Evolutionary conservation across 192 early-diverging fungal species (phyloP).

Genomic region (Podochytrium sp.): DNA sequence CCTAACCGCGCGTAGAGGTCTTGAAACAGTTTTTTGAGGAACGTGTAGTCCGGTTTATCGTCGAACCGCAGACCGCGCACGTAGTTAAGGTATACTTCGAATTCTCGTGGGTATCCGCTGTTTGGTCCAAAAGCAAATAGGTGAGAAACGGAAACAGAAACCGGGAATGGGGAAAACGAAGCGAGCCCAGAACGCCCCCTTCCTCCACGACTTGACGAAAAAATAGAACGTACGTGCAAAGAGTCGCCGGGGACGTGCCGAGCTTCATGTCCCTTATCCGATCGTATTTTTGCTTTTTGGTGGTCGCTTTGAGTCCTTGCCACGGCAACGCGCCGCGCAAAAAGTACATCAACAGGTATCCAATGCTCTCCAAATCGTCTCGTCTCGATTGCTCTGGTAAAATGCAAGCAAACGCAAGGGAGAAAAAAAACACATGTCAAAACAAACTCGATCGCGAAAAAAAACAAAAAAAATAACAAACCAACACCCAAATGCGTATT

Average conservation of each 20-base stretch:
- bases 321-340: conserved; percentile 87
- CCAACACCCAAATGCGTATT: conserved; percentile 68
- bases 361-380: conserved; percentile 88
- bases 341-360: conserved; percentile 92
- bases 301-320: conserved; percentile 89
- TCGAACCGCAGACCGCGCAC: conserved; percentile 84
- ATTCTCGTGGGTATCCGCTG: conserved; percentile 78
- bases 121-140: background rate
- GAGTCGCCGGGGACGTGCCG: conserved; percentile 78
- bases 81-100: conserved; percentile 88
- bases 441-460: background rate
- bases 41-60: conserved; percentile 90
- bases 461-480: conserved; percentile 10
- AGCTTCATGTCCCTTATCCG: conserved; percentile 94
- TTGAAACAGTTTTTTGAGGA: conserved; percentile 83
- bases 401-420: background rate
- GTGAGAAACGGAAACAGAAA: background rate
- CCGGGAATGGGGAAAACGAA: background rate
- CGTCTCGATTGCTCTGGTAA: conserved; percentile 81
- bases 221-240: conserved; percentile 53
- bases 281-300: conserved; percentile 93
- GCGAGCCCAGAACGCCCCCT: background rate
- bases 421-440: background rate
- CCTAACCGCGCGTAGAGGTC: conserved; percentile 83
- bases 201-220: conserved; percentile 11